Percentiles rank a stretch among this genome's conserved stretches.
Conservation (phyloP, 148 eudicot species). For the Vaccinium darrowii region DNA sequence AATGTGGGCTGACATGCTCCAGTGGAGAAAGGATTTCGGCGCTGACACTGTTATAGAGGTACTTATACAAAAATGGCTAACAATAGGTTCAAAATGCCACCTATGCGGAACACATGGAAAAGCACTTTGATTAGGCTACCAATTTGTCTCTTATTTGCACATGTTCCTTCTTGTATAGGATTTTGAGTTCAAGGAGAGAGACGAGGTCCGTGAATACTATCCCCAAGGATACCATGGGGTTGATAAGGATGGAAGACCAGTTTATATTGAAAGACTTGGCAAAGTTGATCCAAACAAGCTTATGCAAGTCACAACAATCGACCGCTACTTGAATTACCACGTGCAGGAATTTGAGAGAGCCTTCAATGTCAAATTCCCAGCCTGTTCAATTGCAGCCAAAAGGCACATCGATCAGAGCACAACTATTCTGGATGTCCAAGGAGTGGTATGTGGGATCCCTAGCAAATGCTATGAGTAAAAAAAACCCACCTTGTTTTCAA, state of each 20-base stretch:
- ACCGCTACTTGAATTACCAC: constrained; percentile 74
- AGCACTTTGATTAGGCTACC: not conserved
- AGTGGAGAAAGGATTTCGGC: constrained; percentile 85
- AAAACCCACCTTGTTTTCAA: not conserved
- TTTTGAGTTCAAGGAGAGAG: constrained; percentile 69
- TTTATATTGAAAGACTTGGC: constrained; percentile 79
- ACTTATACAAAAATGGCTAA: not conserved
- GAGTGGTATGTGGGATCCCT: constrained; percentile 60
- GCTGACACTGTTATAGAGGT: constrained; percentile 88
- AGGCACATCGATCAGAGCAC: constrained; percentile 88
- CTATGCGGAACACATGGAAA: not conserved
- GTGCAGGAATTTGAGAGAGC: constrained; percentile 85
- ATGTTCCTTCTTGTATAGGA: constrained; percentile 38
- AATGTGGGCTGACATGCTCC: constrained; percentile 94
- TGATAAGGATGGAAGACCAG: constrained; percentile 87
- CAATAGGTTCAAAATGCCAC: not conserved
- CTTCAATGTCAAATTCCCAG: constrained; percentile 65
- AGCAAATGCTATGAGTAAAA: not conserved
- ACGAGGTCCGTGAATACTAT: constrained; percentile 69
- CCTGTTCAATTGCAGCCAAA: constrained; percentile 84
- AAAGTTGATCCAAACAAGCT: constrained; percentile 75
- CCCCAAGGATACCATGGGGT: constrained; percentile 97
- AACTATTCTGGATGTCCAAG: constrained; percentile 89
- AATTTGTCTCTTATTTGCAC: not conserved
- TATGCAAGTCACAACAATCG: constrained; percentile 76